These are phyloP conservation scores for Ganoderma boninense DNA, from an alignment of 1,284 basidiomycete species.

Conservation along the genomic window DNA sequence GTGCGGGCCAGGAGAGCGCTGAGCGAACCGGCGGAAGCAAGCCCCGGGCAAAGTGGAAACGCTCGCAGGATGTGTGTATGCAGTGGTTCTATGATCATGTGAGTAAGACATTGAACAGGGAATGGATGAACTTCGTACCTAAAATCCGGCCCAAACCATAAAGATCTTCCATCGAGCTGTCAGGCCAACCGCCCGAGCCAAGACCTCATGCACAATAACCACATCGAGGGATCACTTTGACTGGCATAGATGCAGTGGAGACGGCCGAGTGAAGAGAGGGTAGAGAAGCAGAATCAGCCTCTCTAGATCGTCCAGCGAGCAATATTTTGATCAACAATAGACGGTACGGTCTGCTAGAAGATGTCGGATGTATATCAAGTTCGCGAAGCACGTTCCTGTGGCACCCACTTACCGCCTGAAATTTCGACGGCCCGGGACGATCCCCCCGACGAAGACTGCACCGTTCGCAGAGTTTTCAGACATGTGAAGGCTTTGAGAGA, in stretches of 20 bases:
- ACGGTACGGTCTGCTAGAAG: not conserved
- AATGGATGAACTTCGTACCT: not conserved
- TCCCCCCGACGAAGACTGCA: not conserved
- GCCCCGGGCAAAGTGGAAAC: not conserved
- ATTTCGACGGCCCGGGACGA: not conserved
- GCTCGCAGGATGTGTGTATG: not conserved
- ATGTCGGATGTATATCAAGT: not conserved
- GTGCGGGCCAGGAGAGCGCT: not conserved
- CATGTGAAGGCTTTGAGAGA: not conserved
- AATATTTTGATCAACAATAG: not conserved
- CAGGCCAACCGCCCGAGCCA: not conserved
- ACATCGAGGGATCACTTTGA: not conserved
- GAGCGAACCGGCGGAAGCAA: not conserved
- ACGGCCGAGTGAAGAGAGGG: not conserved
- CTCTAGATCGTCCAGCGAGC: not conserved
- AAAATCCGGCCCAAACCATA: not conserved
- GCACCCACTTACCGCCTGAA: not conserved
- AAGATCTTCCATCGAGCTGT: not conserved
- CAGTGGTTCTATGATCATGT: not conserved
- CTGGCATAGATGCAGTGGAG: not conserved
- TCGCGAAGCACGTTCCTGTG: not conserved
- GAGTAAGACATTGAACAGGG: not conserved
- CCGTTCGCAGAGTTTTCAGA: not conserved
- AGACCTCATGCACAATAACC: not conserved
- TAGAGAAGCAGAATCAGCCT: not conserved